Evolutionary conservation across 2,329 filamentous ascomycete species (phyloP).

Genomic region (Trichophyton schoenleinii): DNA sequence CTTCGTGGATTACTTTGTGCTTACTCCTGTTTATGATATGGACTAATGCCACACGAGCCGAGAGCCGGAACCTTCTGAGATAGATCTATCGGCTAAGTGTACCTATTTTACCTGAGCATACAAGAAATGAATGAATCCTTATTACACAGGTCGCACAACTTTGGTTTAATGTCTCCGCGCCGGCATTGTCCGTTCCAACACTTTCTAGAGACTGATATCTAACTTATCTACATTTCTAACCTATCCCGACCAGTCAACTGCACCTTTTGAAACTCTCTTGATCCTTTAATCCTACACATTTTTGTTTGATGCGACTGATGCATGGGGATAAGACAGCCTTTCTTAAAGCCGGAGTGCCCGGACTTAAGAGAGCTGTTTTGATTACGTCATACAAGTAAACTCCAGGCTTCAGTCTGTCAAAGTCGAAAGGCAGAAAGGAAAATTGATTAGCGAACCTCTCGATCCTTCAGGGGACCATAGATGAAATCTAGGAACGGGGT

Average conservation of each 20-base stretch:
- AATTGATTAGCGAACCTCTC: background rate
- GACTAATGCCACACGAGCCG: background rate
- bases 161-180: background rate
- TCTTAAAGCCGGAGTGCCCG: background rate
- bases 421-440: no score
- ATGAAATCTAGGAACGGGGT: background rate
- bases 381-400: background rate
- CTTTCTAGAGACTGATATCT: background rate
- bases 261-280: no score
- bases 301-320: no score
- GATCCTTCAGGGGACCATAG: background rate
- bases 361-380: background rate
- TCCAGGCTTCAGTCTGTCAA: background rate
- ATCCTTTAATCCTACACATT: no score
- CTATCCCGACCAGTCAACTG: no score
- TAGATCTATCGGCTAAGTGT: background rate
- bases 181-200: background rate
- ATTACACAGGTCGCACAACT: background rate
- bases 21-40: background rate
- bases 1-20: background rate
- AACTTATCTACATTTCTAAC: no score
- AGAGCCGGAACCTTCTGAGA: background rate
- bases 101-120: background rate
- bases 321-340: background rate
- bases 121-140: background rate